Conservation (phyloP, 805 yeast genomes). For the Debaryomyces hansenii region DNA sequence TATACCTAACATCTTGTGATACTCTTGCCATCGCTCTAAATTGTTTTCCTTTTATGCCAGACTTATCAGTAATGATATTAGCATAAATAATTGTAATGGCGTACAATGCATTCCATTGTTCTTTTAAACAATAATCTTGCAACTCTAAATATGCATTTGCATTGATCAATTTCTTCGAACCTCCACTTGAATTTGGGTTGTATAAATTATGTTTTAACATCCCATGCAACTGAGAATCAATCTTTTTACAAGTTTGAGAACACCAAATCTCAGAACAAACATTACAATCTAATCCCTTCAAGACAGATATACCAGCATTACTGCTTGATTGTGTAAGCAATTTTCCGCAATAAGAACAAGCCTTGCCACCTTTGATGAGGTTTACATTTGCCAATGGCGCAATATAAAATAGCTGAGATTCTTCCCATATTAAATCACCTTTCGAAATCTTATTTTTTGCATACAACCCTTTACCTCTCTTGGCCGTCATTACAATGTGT, state of each 20-base stretch:
- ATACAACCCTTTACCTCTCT: constrained; percentile 61
- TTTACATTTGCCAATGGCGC: constrained; percentile 69
- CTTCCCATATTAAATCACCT: constrained; percentile 63
- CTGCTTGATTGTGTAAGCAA: constrained; percentile 36
- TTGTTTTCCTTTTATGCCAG: constrained; percentile 41
- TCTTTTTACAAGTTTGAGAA: constrained; percentile 55
- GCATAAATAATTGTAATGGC: constrained; percentile 62
- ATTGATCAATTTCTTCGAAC: constrained; percentile 39
- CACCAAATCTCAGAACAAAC: constrained; percentile 74
- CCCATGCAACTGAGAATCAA: constrained; percentile 50
- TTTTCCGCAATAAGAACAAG: constrained; percentile 73
- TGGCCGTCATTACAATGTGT: constrained; percentile 48
- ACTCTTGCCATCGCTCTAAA: constrained; percentile 67
- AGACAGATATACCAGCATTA: constrained; percentile 26
- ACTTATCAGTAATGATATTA: constrained; percentile 40
- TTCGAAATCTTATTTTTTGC: constrained; percentile 47
- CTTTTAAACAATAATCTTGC: constrained; percentile 60
- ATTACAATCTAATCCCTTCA: constrained; percentile 62
- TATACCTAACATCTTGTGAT: constrained; percentile 63
- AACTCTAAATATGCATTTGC: constrained; percentile 53
- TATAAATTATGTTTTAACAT: constrained; percentile 55
- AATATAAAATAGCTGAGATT: constrained; percentile 55
- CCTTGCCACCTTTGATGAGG: constrained; percentile 58
- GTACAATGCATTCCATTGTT: constrained; percentile 68
- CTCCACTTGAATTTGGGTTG: constrained; percentile 21